Evolutionary conservation across 106 monocot genomes (phyloP).

Genomic region (Dactylorhiza incarnata): DNA sequence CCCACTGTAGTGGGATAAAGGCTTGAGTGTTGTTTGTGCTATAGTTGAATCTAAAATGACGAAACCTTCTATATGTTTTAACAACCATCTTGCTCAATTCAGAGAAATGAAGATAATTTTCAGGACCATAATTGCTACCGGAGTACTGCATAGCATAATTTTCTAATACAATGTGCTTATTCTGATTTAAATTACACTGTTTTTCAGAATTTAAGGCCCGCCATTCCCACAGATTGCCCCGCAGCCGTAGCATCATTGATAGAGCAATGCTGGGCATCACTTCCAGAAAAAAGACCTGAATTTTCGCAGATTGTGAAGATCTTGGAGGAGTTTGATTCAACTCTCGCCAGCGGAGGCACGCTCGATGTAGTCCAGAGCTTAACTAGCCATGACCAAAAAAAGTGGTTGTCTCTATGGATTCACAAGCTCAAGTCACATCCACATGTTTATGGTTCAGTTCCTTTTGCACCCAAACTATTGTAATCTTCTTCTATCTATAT

Average conservation of each 20-base stretch:
- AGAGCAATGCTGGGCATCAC: slow-evolving; percentile 69
- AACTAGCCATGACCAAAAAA: slow-evolving; percentile 57
- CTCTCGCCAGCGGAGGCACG: slow-evolving; percentile 46
- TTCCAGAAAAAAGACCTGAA: slow-evolving; percentile 67
- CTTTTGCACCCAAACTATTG: slow-evolving; percentile 28
- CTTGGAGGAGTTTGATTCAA: slow-evolving; percentile 60
- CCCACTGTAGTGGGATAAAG: too few species aligned
- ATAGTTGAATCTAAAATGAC: too few species aligned
- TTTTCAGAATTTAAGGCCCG: slow-evolving; percentile 73
- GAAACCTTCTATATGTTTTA: too few species aligned
- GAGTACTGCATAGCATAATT: too few species aligned
- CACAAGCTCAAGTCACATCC: slow-evolving; percentile 43
- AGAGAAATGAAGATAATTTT: too few species aligned
- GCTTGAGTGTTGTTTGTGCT: too few species aligned
- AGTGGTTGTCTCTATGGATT: slow-evolving; percentile 38
- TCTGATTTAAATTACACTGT: neutral
- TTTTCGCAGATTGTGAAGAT: slow-evolving; percentile 90
- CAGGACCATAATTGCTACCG: too few species aligned
- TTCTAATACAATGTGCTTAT: neutral
- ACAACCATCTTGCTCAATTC: too few species aligned
- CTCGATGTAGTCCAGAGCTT: slow-evolving; percentile 31
- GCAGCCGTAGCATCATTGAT: slow-evolving; percentile 47
- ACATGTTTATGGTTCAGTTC: neutral
- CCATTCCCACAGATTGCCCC: slow-evolving; percentile 58
- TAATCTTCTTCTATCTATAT: slow-evolving; percentile 14